phyloP scores from a whole-genome alignment of 169 alveolate genomes.

The Theileria annulata region DNA sequence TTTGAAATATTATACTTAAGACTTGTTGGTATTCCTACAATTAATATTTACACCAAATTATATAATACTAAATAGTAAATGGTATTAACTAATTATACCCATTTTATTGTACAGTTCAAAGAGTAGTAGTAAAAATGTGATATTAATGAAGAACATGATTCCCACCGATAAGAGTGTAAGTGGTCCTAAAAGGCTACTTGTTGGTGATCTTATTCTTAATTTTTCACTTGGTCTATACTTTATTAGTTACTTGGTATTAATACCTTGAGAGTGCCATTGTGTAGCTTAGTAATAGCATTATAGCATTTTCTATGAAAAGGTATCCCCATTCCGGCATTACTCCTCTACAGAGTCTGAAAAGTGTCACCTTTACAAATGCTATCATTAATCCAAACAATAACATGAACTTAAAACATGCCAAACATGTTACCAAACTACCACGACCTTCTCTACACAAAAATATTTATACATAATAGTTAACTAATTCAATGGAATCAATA shows the following conservation, averaged over 20 bases:
- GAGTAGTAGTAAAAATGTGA: constrained; percentile 55
- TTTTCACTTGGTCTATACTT: constrained; percentile 72
- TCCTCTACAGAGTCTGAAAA: constrained; percentile 76
- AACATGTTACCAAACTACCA: constrained; percentile 86
- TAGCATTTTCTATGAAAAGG: constrained; percentile 75
- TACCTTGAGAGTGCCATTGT: constrained; percentile 79
- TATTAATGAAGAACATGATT: constrained; percentile 70
- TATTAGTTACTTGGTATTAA: constrained; percentile 1
- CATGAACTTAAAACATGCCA: constrained; percentile 88
- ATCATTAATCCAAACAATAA: constrained; percentile 85
- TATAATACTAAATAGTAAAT: background rate
- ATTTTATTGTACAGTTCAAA: constrained; percentile 48
- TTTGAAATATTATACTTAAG: constrained; percentile 64
- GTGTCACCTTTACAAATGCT: constrained; percentile 79
- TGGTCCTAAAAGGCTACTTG: constrained; percentile 84
- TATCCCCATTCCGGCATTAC: constrained; percentile 87
- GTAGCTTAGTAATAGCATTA: constrained; percentile 72
- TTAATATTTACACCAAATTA: background rate
- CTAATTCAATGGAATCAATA: no score
- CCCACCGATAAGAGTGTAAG: constrained; percentile 78
- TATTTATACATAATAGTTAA: no score
- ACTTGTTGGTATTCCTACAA: constrained; percentile 64
- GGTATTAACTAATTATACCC: background rate
- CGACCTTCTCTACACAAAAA: constrained; percentile 84
- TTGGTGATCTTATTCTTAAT: constrained; percentile 82